Percentiles rank a stretch among this genome's conserved stretches.
Evolutionary conservation across 495 filamentous ascomycete species (phyloP).

Genomic region (Choiromyces venosus): DNA sequence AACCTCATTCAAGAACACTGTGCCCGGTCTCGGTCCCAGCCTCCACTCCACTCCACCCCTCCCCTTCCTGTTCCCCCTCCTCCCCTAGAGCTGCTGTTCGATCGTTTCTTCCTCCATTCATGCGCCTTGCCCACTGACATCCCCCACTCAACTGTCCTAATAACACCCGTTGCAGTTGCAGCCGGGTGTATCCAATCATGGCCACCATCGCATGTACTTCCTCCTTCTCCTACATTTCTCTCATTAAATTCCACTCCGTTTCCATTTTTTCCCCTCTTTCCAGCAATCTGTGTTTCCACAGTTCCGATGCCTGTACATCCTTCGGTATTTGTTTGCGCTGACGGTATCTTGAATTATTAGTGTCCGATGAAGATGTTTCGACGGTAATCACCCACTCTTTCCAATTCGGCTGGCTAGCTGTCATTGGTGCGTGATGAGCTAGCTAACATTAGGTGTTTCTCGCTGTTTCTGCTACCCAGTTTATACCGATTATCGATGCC

Average conservation of each 20-base stretch:
- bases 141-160: neutral
- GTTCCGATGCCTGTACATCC: neutral
- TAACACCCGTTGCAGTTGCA: neutral
- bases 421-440: neutral
- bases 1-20: conserved; percentile 4
- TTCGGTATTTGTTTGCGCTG: conserved; percentile 3
- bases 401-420: neutral
- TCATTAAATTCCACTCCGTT: neutral
- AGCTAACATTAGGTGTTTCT: neutral
- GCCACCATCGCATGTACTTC: neutral
- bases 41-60: neutral
- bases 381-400: neutral
- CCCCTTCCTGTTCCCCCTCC: neutral
- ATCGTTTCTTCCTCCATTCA: neutral
- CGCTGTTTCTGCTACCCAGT: conserved; percentile 45
- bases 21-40: neutral
- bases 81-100: neutral
- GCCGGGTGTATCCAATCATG: neutral
- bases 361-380: conserved; percentile 1
- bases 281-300: neutral
- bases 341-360: conserved; percentile 3
- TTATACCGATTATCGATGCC: conserved; percentile 81
- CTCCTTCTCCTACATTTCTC: neutral
- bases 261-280: neutral
- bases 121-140: conserved; percentile 1